Conservation (phyloP, 495 filamentous ascomycete species). For the Copromyces sp. region DNA sequence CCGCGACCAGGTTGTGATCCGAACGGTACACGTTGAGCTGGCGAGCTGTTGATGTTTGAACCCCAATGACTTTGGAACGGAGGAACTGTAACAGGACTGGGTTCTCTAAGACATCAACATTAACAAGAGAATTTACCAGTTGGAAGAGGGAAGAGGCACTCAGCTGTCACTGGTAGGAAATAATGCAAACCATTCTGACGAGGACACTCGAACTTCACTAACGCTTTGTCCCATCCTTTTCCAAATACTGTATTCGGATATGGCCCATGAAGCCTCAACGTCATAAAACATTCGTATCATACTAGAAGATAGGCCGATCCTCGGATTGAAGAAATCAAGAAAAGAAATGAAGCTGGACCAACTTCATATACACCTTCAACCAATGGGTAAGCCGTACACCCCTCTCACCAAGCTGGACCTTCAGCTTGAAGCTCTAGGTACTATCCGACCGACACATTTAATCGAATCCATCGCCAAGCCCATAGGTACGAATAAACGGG, state of each 20-base stretch:
- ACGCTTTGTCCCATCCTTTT: not conserved
- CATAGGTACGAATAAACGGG: not conserved
- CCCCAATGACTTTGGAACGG: no score
- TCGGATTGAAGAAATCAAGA: not conserved
- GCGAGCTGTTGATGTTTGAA: no score
- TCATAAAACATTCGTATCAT: no score
- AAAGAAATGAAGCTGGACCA: not conserved
- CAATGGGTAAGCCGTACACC: not conserved
- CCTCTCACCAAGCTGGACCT: not conserved
- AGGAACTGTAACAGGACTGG: no score
- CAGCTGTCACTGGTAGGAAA: not conserved
- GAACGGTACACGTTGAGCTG: no score
- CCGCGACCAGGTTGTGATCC: not conserved
- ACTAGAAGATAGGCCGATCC: not conserved
- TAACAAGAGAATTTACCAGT: not conserved
- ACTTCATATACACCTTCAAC: not conserved
- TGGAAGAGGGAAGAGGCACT: not conserved
- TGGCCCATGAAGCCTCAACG: no score
- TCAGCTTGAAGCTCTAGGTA: not conserved
- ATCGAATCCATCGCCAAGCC: not conserved
- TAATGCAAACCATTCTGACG: not conserved
- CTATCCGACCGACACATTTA: not conserved
- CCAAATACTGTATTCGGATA: not conserved
- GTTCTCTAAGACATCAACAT: no score
- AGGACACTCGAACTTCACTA: not conserved